Base-by-base conservation (phyloP, 305 asterid genomes). In the Lippia alba region DNA sequence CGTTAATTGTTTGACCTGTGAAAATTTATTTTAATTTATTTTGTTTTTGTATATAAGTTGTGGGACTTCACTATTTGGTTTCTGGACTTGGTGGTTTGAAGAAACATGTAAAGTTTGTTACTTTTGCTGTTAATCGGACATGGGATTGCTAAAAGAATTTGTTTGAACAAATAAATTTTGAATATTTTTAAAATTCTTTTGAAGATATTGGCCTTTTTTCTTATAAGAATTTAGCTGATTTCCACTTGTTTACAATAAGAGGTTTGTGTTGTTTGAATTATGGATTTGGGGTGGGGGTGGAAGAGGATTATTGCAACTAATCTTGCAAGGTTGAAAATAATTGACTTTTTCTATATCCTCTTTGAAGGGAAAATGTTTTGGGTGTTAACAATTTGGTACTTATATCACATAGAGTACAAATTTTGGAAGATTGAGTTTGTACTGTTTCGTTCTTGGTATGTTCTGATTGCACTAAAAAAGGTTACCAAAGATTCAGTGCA, bases 1-100 rank as follows among this genome's bases (percentile, higher is more conserved):
- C 12, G 3, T 68, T 65, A 33, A 8, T 56, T 17, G 54, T 64
- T 76, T 69, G 12, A 36, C 57, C 19, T 62, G 56, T 72, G 74
- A 36, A 61, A 32, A 20, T 9, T 48, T 70, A 67, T 11, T 33
- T 36, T 12, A 0, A 24, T 24, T 24, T 24, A 24, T 24, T 24
- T 24, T 20, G 0, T n/a, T 14, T 56, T 2, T 61, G 49, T 36
- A 24, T 33, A 17, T 64, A 17, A 54, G 56, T 67, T 61, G 14
- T 69, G 56, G 63, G 24, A 33, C 56, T 68, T 60, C 14, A n/a
- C 15, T 34, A 17, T 49, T 58, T 19, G 59, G 49, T 66, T 63
- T 24, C 9, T 19, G 66, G 57, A 64, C 64, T 53, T 30, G 65
- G 36, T 65, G 61, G 7, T 60, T 65, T 36, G 17, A 12, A 30